Evolutionary conservation across 2,329 filamentous ascomycete species (phyloP).

Genomic region (Elsinoe arachidis): DNA sequence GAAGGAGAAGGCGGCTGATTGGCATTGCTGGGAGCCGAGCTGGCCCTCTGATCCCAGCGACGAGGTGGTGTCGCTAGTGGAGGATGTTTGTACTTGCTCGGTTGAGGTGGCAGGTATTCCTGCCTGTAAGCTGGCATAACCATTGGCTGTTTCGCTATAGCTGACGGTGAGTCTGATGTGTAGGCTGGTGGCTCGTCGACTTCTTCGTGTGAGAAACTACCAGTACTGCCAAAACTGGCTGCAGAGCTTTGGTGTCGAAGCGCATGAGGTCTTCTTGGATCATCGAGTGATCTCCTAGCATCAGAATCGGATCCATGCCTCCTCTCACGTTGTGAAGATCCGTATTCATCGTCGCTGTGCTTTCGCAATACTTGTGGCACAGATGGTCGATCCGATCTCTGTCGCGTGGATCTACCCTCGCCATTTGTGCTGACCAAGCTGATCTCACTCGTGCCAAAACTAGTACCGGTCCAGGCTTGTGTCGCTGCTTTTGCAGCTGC

Average conservation of each 20-base stretch:
- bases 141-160: slow-evolving; percentile 10
- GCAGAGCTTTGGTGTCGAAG: slow-evolving; percentile 9
- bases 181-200: slow-evolving; percentile 4
- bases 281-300: not conserved
- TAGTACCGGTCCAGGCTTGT: slow-evolving; percentile 47
- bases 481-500: slow-evolving; percentile 55
- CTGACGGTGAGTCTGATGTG: slow-evolving; percentile 14
- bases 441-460: slow-evolving; percentile 19
- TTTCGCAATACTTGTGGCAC: not conserved
- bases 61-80: slow-evolving; percentile 20
- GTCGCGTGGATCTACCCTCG: slow-evolving; percentile 11
- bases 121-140: slow-evolving; percentile 38
- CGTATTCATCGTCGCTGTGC: slow-evolving; percentile 2
- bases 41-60: slow-evolving; percentile 16
- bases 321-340: not conserved
- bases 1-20: slow-evolving; percentile 3
- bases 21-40: slow-evolving; percentile 8
- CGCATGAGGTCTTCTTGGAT: not conserved
- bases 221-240: slow-evolving; percentile 7
- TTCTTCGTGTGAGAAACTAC: slow-evolving; percentile 11
- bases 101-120: slow-evolving; percentile 38
- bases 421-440: slow-evolving; percentile 15
- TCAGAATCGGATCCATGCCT: not conserved
- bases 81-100: slow-evolving; percentile 24
- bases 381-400: not conserved